Conservation (phyloP, 139 green algal species). For the Haematococcus lacustris region DNA sequence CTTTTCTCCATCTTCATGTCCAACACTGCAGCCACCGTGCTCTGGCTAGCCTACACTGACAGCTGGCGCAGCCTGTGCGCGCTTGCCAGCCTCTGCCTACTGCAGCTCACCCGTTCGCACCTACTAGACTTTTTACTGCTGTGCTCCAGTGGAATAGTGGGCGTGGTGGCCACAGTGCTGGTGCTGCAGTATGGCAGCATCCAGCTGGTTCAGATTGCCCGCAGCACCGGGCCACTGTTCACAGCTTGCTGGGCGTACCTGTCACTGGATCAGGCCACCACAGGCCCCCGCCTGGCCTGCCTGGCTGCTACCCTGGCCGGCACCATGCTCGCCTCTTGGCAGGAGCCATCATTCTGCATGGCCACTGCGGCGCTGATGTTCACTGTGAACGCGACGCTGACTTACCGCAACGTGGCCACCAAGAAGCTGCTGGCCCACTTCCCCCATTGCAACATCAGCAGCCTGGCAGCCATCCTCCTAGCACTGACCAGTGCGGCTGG, state of each 20-base stretch:
- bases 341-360: constrained; percentile 13
- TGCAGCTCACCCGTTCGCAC: background rate
- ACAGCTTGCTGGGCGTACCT: constrained; percentile 17
- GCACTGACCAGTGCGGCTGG: too few species aligned
- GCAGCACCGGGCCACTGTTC: constrained; percentile 18
- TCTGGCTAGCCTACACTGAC: constrained; percentile 5
- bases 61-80: background rate
- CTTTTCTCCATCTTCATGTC: constrained; percentile 12
- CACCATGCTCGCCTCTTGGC: constrained; percentile 18
- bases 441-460: too few species aligned
- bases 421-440: constrained; percentile 2
- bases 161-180: constrained; percentile 1
- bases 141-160: constrained; percentile 8
- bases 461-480: too few species aligned
- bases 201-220: constrained; percentile 19
- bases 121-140: constrained; percentile 8
- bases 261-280: constrained; percentile 17
- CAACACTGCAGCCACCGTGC: constrained; percentile 9
- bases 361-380: constrained; percentile 15
- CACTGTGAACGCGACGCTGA: constrained; percentile 14
- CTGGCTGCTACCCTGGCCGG: constrained; percentile 9
- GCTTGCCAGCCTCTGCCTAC: background rate
- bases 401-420: constrained; percentile 13
- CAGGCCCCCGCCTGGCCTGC: background rate
- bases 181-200: constrained; percentile 20